Base-by-base conservation (phyloP, 768 basidiomycete genomes). In the Butyriboletus loyo region DNA sequence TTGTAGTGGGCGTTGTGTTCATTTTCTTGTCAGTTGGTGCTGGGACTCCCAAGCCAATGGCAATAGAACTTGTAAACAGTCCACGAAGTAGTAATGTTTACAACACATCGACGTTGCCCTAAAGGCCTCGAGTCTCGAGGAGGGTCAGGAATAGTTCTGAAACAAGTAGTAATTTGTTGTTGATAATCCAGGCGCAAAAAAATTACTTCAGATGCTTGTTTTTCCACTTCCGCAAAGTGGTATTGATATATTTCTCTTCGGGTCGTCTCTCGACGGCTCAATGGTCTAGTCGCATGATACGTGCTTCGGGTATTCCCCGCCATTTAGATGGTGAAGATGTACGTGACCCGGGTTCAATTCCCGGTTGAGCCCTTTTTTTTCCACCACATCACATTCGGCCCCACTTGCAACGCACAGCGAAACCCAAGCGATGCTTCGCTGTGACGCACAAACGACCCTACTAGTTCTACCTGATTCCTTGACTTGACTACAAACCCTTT, bases 271-370 rank as follows among this genome's bases (percentile, higher is more conserved):
- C n/a, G n/a, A n/a, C 13, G 62, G 65, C 65, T 67, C 63, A 69
- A 69, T 68, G 67, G 66, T 67, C 67, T 69, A 68, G 66, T 68
- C 39, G 67, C 59, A 68, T 69, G 66, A 68, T 68, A 68, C 66
- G 66, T 67, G 67, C 66, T 69, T 68, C 66, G 66, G 66, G 66
- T 50, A 36, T 38, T 43, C 51, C 61, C 64, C 55, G 3, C 64
- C 58, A 63, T 54, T 2, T 2, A 5, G 53, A 55, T 68, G 67
- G 66, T 54, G 60, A 67, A 65, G 58, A 67, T 68, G 65, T 68
- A 67, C 66, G 66, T 68, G 66, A 65, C 66, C 66, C 66, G 66
- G 66, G 66, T 68, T 68, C 66, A 67, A 69, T 68, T 69, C 66
- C 66, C 63, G 67, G 66, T 68, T 66, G 64, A 46, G 42, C 63